phyloP scores from a whole-genome alignment of 2,329 filamentous ascomycete genomes.

The Talaromyces sp. region DNA sequence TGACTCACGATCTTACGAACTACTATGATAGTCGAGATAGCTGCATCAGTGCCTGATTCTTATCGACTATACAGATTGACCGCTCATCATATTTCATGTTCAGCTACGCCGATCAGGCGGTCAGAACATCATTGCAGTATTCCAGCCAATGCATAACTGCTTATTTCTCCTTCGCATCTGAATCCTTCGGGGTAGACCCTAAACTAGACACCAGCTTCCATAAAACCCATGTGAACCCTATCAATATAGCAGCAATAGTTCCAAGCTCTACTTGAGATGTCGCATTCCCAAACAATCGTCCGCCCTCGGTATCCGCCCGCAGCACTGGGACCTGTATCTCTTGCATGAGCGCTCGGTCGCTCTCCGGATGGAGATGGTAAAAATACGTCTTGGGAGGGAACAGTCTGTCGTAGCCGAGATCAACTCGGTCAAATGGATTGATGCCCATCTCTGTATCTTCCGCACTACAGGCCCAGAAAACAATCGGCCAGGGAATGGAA shows the following conservation, averaged over 20 bases:
- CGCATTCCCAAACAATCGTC: slow-evolving; percentile 35
- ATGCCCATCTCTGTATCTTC: slow-evolving; percentile 62
- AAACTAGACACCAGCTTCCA: slow-evolving; percentile 54
- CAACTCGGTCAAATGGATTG: slow-evolving; percentile 82
- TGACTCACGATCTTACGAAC: slow-evolving; percentile 9
- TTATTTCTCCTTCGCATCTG: neutral
- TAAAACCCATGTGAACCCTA: slow-evolving; percentile 70
- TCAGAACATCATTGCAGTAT: neutral
- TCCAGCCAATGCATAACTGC: neutral
- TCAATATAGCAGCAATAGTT: slow-evolving; percentile 58
- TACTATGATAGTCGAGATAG: neutral
- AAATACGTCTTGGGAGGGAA: slow-evolving; percentile 78
- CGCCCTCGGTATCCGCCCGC: slow-evolving; percentile 51
- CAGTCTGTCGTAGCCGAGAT: slow-evolving; percentile 80
- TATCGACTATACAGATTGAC: neutral
- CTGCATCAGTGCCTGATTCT: neutral
- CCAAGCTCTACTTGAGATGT: slow-evolving; percentile 48
- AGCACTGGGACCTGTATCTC: slow-evolving; percentile 65
- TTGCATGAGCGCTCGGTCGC: slow-evolving; percentile 48
- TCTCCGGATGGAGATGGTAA: slow-evolving; percentile 63
- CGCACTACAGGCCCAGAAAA: slow-evolving; percentile 87
- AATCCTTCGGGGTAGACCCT: slow-evolving; percentile 20
- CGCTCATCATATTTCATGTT: neutral
- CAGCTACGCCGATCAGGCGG: neutral
- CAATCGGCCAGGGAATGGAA: slow-evolving; percentile 72